A percentile compares a stretch with the other conserved stretches of the same genome.
These are phyloP conservation scores for Leishmania aethiopica DNA, from an alignment of 208 protist genomes.

Conservation along the genomic window DNA sequence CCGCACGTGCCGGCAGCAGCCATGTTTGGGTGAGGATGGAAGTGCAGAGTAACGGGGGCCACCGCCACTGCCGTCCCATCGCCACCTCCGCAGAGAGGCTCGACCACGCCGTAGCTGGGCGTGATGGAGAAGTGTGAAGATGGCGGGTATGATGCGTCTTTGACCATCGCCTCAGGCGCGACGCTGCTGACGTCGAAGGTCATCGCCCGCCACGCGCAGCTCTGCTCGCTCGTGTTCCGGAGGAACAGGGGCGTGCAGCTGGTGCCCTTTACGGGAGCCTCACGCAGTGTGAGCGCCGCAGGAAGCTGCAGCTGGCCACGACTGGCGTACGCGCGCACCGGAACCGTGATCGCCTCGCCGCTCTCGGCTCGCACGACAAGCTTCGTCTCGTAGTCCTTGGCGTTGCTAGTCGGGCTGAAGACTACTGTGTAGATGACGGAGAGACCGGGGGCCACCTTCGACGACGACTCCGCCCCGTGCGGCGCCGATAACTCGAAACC, in stretches of 20 bases:
- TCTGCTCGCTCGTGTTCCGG: slow-evolving; percentile 76
- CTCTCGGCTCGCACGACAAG: slow-evolving; percentile 85
- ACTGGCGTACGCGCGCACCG: slow-evolving; percentile 78
- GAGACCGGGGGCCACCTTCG: slow-evolving; percentile 91
- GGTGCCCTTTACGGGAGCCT: slow-evolving; percentile 74
- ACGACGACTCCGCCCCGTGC: slow-evolving; percentile 48
- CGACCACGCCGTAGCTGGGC: slow-evolving; percentile 47
- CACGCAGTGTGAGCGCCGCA: slow-evolving; percentile 50
- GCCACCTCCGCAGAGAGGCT: slow-evolving; percentile 55
- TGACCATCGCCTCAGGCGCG: not conserved
- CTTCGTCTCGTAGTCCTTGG: slow-evolving; percentile 82
- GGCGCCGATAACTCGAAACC: slow-evolving; percentile 78
- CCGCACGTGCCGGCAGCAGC: slow-evolving; percentile 14
- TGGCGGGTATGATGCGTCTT: slow-evolving; percentile 42
- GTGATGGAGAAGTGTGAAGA: slow-evolving; percentile 73
- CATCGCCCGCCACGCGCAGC: slow-evolving; percentile 71
- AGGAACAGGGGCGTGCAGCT: slow-evolving; percentile 82
- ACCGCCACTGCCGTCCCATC: slow-evolving; percentile 33
- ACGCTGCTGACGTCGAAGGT: slow-evolving; percentile 20
- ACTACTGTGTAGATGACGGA: slow-evolving; percentile 83
- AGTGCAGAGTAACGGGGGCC: slow-evolving; percentile 36
- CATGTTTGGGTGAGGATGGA: slow-evolving; percentile 18
- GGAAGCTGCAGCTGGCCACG: slow-evolving; percentile 92
- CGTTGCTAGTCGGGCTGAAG: slow-evolving; percentile 78
- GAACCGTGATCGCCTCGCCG: slow-evolving; percentile 85